Evolutionary conservation across 176 grass and related monocot species (phyloP).

Genomic region (Lolium multiflorum): DNA sequence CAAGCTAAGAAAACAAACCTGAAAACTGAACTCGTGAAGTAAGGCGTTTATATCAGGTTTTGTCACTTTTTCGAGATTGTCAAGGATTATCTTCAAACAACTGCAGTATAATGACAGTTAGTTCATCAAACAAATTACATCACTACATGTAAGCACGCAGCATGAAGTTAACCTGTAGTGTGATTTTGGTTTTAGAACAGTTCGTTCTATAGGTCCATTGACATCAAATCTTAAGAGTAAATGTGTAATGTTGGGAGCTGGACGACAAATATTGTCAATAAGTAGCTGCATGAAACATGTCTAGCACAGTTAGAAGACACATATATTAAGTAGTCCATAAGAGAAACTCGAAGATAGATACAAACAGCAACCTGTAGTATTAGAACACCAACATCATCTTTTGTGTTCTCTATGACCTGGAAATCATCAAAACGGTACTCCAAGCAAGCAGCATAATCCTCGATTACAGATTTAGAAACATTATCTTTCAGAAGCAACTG

Average conservation of each 20-base stretch:
- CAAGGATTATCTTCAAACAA: constrained; percentile 97
- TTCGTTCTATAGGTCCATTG: constrained; percentile 73
- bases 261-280: constrained; percentile 87
- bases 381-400: constrained; percentile 87
- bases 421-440: constrained; percentile 93
- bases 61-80: constrained; percentile 86
- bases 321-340: constrained; percentile 1
- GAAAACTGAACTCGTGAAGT: constrained; percentile 93
- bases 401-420: constrained; percentile 77
- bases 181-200: constrained; percentile 86
- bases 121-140: constrained; percentile 41
- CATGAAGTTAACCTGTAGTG: constrained; percentile 77
- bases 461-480: constrained; percentile 74
- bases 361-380: constrained; percentile 79
- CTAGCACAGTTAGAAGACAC: constrained; percentile 28
- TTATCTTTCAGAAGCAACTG: constrained; percentile 83
- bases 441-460: constrained; percentile 96
- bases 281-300: constrained; percentile 72
- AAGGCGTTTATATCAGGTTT: constrained; percentile 83
- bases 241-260: constrained; percentile 90
- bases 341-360: constrained; percentile 32
- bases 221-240: constrained; percentile 90
- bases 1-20: constrained; percentile 55
- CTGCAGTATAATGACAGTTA: constrained; percentile 55
- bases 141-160: constrained; percentile 33